Percentiles rank a stretch among this genome's conserved stretches.
Conservation (phyloP, 768 basidiomycete genomes). For the Panaeolus cyanescens region DNA sequence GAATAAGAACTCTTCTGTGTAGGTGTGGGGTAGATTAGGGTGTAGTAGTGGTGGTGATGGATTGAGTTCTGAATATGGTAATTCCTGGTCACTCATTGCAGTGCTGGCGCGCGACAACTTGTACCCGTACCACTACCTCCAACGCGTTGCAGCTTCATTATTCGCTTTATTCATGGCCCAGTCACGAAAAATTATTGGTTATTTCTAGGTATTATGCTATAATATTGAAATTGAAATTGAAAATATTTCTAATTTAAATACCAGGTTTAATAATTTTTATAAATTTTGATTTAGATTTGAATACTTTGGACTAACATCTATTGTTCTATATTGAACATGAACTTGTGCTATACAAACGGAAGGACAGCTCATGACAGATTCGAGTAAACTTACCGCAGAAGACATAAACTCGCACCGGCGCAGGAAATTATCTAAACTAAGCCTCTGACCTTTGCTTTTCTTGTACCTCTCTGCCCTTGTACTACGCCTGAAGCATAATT, state of each 20-base stretch:
- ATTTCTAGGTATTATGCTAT: neutral
- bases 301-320: too few species aligned
- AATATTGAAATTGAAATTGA: neutral
- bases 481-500: neutral
- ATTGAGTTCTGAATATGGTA: conserved; percentile 3
- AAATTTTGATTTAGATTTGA: too few species aligned
- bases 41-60: neutral
- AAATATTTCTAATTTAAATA: too few species aligned
- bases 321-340: too few species aligned
- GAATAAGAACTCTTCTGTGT: neutral
- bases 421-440: neutral
- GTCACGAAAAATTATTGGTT: neutral
- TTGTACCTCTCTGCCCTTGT: neutral
- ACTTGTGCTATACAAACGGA: neutral
- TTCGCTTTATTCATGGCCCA: neutral
- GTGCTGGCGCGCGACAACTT: neutral
- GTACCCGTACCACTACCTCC: neutral
- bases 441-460: neutral
- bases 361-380: neutral
- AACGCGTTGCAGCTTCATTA: neutral
- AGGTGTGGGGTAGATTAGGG: neutral
- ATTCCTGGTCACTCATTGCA: neutral
- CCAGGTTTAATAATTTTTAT: too few species aligned
- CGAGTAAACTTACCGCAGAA: neutral
- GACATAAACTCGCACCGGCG: neutral